phyloP scores from a whole-genome alignment of 352 stramenopile species.

The Pythium aquatile region DNA sequence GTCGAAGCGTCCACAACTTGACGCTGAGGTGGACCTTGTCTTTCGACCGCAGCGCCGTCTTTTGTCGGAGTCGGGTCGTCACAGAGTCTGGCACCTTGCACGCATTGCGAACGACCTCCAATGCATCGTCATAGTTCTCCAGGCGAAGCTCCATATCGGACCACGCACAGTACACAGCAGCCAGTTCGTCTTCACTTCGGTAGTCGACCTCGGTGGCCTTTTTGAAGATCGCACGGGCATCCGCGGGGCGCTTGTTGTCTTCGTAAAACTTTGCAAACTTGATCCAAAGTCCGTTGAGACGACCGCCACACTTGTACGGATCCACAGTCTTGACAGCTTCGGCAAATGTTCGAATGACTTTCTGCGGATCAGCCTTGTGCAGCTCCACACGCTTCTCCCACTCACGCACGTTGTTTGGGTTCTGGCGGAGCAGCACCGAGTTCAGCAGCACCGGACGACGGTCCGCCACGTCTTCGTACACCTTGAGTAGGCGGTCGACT shows the following conservation, averaged over 20 bases:
- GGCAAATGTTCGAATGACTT: conserved; percentile 82
- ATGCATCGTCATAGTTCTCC: conserved; percentile 94
- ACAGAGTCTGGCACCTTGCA: conserved; percentile 57
- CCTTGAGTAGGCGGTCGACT: conserved; percentile 77
- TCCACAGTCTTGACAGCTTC: conserved; percentile 94
- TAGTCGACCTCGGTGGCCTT: conserved; percentile 81
- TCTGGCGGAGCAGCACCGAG: conserved; percentile 97
- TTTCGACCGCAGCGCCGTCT: conserved; percentile 47
- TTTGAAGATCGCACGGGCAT: conserved; percentile 92
- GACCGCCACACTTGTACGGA: conserved; percentile 78
- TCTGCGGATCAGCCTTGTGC: conserved; percentile 47
- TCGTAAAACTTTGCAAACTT: conserved; percentile 96
- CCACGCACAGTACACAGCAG: conserved; percentile 93
- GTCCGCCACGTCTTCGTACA: conserved; percentile 93
- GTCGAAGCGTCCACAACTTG: conserved; percentile 95
- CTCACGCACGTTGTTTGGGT: conserved; percentile 97
- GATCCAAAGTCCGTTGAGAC: conserved; percentile 92
- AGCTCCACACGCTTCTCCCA: conserved; percentile 97
- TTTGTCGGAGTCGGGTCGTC: conserved; percentile 52
- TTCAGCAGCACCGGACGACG: conserved; percentile 93
- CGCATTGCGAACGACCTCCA: conserved; percentile 85
- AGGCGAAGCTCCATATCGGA: conserved; percentile 96
- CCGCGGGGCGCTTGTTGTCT: conserved; percentile 87
- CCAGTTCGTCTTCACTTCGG: conserved; percentile 91
- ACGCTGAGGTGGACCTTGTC: conserved; percentile 90